phyloP scores from a whole-genome alignment of 257 asterid species.

The Petunia secreta region DNA sequence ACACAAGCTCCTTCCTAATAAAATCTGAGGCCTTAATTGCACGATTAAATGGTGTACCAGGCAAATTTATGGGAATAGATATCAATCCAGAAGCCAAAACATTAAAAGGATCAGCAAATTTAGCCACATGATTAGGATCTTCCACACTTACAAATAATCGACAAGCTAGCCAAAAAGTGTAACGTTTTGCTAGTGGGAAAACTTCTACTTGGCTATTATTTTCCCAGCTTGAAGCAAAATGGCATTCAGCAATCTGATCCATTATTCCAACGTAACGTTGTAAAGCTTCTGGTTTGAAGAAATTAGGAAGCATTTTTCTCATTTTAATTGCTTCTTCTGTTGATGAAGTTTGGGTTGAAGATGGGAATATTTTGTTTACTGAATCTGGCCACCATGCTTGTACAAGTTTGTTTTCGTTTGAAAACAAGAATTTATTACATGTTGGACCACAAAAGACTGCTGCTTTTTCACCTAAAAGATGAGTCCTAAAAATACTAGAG shows the following conservation, averaged over 20 bases:
- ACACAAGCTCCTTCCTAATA: constrained; percentile 43
- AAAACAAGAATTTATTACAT: constrained; percentile 54
- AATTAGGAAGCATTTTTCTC: constrained; percentile 62
- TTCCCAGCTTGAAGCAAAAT: constrained; percentile 55
- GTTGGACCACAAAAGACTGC: constrained; percentile 52
- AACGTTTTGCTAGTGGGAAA: constrained; percentile 53
- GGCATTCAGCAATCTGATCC: constrained; percentile 53
- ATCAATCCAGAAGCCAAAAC: constrained; percentile 53
- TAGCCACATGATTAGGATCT: constrained; percentile 49
- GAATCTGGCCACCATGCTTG: constrained; percentile 67
- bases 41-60: constrained; percentile 55
- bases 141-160: constrained; percentile 54
- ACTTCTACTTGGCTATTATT: constrained; percentile 43
- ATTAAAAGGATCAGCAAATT: constrained; percentile 51
- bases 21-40: constrained; percentile 57
- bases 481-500: constrained; percentile 43
- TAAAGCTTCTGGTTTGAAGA: constrained; percentile 57
- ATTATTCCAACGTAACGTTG: constrained; percentile 55
- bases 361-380: constrained; percentile 53
- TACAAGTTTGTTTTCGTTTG: constrained; percentile 60
- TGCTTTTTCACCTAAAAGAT: constrained; percentile 43
- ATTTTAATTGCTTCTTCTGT: constrained; percentile 61
- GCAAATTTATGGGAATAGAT: constrained; percentile 56
- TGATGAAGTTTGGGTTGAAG: constrained; percentile 48
- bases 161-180: constrained; percentile 60